Base-by-base conservation (phyloP, 371 early-diverging fungal species). In the Mucor circinelloides region DNA sequence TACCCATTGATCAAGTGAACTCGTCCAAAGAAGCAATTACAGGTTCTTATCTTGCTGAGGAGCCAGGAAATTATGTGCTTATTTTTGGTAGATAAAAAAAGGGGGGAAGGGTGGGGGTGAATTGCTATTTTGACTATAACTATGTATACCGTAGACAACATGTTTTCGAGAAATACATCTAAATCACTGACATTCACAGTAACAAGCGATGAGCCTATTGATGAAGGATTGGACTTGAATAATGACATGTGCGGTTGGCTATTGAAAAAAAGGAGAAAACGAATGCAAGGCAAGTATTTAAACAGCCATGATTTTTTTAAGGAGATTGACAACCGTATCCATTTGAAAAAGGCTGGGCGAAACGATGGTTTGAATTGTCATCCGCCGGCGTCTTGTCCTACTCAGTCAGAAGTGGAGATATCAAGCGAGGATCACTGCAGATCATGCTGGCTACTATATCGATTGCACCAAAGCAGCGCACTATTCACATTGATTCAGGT, bases 91-190 rank as follows among this genome's bases (percentile, higher is more conserved):
- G 34, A 32, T 12, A 36, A 17, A 46, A 15, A 25, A 19, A 60
- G 34, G 34, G 34, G 34, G 34, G 8, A 34, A 34, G 34, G 1
- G 34, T 13, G 48, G 48, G 4, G 25, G 48, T 7, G 48, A 10
- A 54, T 28, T 54, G 23, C 19, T 13, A 9, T 58, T 23, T 12
- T 21, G 13, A 58, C n/a, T 50, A 13, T 44, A 0, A 44, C 8
- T n/a, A 7, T 17, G 15, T 17, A 42, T 42, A 9, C 21, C 5
- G 31, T 63, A 87, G 95, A 95, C 76, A 95, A 95, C 70, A 86
- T 90, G 28, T 94, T 92, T 76, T 95, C 96, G 3, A 87, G 91
- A 52, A 91, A 92, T 66, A 95, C 95, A n/a, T 90, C 94, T 34
- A 96, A 96, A 81, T 81, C 85, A 17, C 74, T 96, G 38, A 89